Evolutionary conservation across 2,329 filamentous ascomycete species (phyloP).

Genomic region (Diaporthe citri): DNA sequence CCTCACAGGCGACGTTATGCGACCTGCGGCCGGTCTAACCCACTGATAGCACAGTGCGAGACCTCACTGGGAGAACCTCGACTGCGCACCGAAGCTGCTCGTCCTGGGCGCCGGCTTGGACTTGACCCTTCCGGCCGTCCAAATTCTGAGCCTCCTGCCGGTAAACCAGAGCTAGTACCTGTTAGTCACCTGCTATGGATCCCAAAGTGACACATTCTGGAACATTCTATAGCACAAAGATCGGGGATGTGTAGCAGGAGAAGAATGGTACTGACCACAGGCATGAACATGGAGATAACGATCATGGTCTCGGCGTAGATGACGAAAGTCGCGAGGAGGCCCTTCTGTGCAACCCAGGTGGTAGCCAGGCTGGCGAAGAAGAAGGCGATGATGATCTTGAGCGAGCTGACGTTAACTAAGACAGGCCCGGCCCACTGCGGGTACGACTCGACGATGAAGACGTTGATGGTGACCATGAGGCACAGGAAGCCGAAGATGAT

Average conservation of each 20-base stretch:
- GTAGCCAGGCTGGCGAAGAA: constrained; percentile 48
- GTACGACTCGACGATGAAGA: constrained; percentile 51
- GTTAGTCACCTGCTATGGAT: too few relatives aligned
- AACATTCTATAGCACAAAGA: too few relatives aligned
- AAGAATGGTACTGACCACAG: too few relatives aligned
- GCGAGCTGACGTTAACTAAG: constrained; percentile 50
- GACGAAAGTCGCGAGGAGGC: constrained; percentile 46
- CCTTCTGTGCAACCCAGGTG: constrained; percentile 46
- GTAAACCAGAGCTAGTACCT: constrained; percentile 48
- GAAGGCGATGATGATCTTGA: constrained; percentile 49
- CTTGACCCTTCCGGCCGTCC: constrained; percentile 47
- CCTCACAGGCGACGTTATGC: background rate
- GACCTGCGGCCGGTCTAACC: too few relatives aligned
- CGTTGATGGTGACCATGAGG: constrained; percentile 47
- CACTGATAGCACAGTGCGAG: background rate
- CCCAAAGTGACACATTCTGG: too few relatives aligned
- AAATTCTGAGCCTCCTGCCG: constrained; percentile 46
- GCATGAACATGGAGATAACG: constrained; percentile 48
- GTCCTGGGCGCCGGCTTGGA: background rate
- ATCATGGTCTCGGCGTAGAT: constrained; percentile 50
- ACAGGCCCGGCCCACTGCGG: constrained; percentile 50
- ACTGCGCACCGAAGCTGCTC: constrained; percentile 10
- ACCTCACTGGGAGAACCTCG: constrained; percentile 26
- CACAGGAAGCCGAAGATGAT: constrained; percentile 48
- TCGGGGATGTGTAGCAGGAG: too few relatives aligned